phyloP scores from a whole-genome alignment of 1,284 basidiomycete genomes.

The Exobasidium rhododendri region DNA sequence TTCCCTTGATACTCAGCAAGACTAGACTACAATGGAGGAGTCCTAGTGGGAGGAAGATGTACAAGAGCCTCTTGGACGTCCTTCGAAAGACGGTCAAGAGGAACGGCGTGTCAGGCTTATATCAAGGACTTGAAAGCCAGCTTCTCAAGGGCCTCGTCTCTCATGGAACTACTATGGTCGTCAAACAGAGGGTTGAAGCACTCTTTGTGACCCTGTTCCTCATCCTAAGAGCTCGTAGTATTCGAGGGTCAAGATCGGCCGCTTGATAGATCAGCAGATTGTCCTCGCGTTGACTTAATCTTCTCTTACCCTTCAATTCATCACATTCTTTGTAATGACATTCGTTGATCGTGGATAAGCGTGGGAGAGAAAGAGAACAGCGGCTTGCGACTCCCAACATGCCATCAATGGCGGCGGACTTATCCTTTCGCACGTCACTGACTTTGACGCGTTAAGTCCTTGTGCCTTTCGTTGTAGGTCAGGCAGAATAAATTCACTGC shows the following conservation, averaged over 20 bases:
- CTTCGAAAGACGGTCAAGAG: constrained; percentile 34
- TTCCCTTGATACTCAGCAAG: constrained; percentile 58
- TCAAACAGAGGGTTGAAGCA: constrained; percentile 41
- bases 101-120: constrained; percentile 35
- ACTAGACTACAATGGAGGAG: constrained; percentile 55
- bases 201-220: constrained; percentile 34
- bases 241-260: constrained; percentile 56
- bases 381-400: too few species aligned
- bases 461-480: too few species aligned
- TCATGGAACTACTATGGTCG: constrained; percentile 46
- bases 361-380: too few species aligned
- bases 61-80: constrained; percentile 39
- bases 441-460: too few species aligned
- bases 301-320: too few species aligned
- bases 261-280: too few species aligned
- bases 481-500: too few species aligned
- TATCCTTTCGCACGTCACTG: too few species aligned
- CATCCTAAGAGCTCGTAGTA: constrained; percentile 53
- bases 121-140: constrained; percentile 43
- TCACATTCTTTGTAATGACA: too few species aligned
- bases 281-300: too few species aligned
- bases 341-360: too few species aligned
- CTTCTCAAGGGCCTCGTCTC: constrained; percentile 42
- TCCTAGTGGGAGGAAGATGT: constrained; percentile 46
- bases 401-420: too few species aligned